Base-by-base conservation (phyloP, 2,329 filamentous ascomycete genomes). In the Trichoderma koningiopsis region DNA sequence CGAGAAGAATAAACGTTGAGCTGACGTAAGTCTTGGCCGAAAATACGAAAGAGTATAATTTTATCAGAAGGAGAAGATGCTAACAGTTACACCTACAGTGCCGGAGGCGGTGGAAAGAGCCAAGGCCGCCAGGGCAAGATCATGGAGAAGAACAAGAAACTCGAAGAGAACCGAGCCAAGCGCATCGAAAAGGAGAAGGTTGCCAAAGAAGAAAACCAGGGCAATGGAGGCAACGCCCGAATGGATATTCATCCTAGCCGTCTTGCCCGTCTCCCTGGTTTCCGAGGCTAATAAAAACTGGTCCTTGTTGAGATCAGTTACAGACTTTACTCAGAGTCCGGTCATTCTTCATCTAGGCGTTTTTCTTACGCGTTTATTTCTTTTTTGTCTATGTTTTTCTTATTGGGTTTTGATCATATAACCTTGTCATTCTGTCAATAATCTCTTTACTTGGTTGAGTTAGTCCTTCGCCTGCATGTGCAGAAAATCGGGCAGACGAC, bases 1-100 rank as follows among this genome's bases (percentile, higher is more conserved):
- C 89, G 63, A 85, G 95, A 74, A 92, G 90, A 81, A 96, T 98
- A 76, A 97, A 97, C 77, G 92, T 97, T 31, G 95, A 97, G 82
- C 82, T 98, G 73, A 97, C 94, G 87, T 93, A 80, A 80, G 89
- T 86, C 4, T 29, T 49, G 4, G 3, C 16, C 6, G 43, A 13
- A 24, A 5, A 24, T 27, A 27, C 27, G 27, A 27, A 27, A 4
- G 2, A 2, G 19, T 14, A 37, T 6, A 14, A 31, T 10, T 22
- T 22, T 4, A 22, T 8, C 13, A 37, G 8, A 2, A 31, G 19
- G 11, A 1, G 19, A 4, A 49, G 8, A 49, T 68, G 19, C 64
- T 70, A 47, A 71, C 56, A 53, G 57, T 40, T 22, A n/a, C 53
- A 19, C 37, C 8, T 58, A 31, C 56, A 93, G 91, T 73, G 94